Conservation (phyloP, 179 eudicot species). For the Spinacia oleracea region DNA sequence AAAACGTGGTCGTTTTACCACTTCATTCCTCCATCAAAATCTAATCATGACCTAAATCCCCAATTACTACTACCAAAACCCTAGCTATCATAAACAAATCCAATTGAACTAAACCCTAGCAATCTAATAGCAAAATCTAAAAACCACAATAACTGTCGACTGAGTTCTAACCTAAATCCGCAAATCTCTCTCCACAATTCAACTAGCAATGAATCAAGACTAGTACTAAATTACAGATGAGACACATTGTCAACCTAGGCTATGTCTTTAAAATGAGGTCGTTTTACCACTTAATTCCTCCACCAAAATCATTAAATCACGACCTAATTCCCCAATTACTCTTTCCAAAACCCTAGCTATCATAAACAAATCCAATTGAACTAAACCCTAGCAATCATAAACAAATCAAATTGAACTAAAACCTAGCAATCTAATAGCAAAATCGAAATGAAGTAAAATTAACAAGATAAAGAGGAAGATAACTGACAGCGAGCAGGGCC, state of each 20-base stretch:
- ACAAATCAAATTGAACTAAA: not conserved
- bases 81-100: not conserved
- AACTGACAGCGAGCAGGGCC: slow-evolving; percentile 77
- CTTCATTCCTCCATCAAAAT: not conserved
- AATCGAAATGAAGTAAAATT: not conserved
- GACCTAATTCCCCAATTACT: not conserved
- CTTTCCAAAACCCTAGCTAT: no score
- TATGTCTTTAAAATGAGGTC: no score
- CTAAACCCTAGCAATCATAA: not conserved
- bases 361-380: no score
- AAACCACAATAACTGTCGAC: not conserved
- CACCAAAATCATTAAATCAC: not conserved
- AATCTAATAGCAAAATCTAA: not conserved
- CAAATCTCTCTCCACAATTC: not conserved
- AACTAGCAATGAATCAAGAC: not conserved
- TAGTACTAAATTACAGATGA: not conserved
- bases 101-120: slow-evolving; percentile 2
- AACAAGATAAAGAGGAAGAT: not conserved
- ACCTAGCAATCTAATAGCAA: slow-evolving; percentile 1
- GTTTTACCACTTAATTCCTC: not conserved
- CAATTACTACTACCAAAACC: not conserved
- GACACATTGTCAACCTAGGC: no score
- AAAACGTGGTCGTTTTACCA: no score
- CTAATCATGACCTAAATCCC: not conserved
- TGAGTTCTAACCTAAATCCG: not conserved